Percentiles rank a stretch among this genome's conserved stretches.
Conservation (phyloP, 352 stramenopile species). For the Phytophthora syringae region DNA sequence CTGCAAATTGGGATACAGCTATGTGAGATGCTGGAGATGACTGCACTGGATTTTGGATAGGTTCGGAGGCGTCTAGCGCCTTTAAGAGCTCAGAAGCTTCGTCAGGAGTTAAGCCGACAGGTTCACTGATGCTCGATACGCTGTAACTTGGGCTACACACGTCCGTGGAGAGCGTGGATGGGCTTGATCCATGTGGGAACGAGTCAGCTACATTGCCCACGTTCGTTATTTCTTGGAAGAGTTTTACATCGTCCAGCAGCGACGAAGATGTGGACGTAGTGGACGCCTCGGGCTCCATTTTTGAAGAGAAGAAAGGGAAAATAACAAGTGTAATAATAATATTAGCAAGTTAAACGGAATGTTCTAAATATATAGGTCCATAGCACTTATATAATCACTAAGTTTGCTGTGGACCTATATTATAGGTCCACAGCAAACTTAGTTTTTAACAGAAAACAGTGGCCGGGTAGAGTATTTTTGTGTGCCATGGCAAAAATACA, state of each 20-base stretch:
- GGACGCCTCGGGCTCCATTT: constrained; percentile 10
- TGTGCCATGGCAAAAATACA: background rate
- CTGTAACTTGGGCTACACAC: constrained; percentile 25
- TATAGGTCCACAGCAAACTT: too few species aligned
- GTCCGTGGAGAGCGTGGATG: background rate
- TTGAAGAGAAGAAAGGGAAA: background rate
- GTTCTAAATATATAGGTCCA: too few species aligned
- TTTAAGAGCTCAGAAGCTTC: constrained; percentile 41
- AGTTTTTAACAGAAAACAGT: too few species aligned
- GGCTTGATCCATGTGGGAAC: background rate
- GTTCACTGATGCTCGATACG: constrained; percentile 1
- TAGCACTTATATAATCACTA: too few species aligned
- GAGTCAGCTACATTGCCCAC: background rate
- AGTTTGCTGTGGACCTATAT: too few species aligned
- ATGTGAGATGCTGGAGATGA: background rate
- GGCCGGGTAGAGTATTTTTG: background rate
- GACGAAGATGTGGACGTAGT: constrained; percentile 7
- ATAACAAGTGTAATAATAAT: too few species aligned
- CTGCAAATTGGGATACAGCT: background rate
- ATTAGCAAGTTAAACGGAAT: too few species aligned
- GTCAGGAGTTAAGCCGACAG: constrained; percentile 31
- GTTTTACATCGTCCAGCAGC: constrained; percentile 5
- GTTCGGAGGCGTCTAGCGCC: constrained; percentile 29
- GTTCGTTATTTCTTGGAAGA: background rate
- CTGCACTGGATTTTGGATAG: constrained; percentile 7